Evolutionary conservation across 1,284 basidiomycete genomes (phyloP).

Genomic region (Tilletia horrida): DNA sequence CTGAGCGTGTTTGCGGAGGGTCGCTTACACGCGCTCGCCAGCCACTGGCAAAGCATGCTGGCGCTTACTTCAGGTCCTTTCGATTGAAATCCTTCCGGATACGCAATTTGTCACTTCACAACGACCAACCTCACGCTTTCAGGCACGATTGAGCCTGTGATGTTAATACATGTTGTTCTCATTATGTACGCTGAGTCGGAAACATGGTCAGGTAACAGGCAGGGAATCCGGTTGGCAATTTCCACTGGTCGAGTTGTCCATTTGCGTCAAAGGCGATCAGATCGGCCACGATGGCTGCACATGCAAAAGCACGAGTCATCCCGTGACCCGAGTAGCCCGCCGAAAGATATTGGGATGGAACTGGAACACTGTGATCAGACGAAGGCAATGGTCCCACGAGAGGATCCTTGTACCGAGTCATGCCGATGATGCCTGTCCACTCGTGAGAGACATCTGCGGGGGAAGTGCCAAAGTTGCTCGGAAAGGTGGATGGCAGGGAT

Average conservation of each 20-base stretch:
- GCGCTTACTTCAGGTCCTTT: no score
- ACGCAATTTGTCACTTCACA: no score
- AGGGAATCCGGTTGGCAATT: constrained; percentile 65
- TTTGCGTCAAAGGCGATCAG: constrained; percentile 65
- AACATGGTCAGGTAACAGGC: constrained; percentile 59
- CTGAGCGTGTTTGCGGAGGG: not conserved
- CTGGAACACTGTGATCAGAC: constrained; percentile 26
- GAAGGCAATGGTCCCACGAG: constrained; percentile 59
- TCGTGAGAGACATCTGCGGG: constrained; percentile 58
- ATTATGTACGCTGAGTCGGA: not conserved
- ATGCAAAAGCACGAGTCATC: constrained; percentile 67
- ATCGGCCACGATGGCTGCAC: constrained; percentile 66
- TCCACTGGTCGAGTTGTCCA: constrained; percentile 58
- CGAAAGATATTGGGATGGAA: constrained; percentile 64
- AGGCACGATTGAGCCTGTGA: not conserved
- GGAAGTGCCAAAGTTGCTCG: constrained; percentile 58
- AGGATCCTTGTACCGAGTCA: constrained; percentile 65
- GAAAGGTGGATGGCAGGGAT: constrained; percentile 56
- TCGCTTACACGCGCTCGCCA: not conserved
- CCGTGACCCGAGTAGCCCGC: constrained; percentile 76
- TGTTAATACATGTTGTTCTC: not conserved
- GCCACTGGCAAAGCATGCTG: not conserved
- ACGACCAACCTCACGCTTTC: no score
- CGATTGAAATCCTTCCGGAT: no score
- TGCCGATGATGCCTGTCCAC: constrained; percentile 81